A percentile compares a stretch with the other conserved stretches of the same genome.
Conservation (phyloP, 2,329 filamentous ascomycete species). For the Xylaria sp. region DNA sequence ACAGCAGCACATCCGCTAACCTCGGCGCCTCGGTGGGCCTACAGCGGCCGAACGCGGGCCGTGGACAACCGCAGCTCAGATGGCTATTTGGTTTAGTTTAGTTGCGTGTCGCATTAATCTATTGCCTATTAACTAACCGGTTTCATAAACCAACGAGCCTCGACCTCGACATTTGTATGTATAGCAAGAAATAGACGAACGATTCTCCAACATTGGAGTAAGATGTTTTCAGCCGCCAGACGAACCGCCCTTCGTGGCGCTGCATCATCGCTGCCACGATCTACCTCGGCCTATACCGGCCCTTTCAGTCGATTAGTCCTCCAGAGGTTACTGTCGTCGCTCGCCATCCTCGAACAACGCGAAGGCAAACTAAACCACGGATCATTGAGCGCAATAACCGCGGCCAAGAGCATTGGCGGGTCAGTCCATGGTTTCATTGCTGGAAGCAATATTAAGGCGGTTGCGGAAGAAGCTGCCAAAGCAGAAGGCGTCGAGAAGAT, state of each 20-base stretch:
- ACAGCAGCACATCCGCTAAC: conserved; percentile 7
- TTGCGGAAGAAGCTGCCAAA: conserved; percentile 86
- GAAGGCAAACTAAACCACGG: conserved; percentile 86
- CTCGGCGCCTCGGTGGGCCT: conserved; percentile 27
- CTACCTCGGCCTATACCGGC: conserved; percentile 46
- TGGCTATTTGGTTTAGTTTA: background rate
- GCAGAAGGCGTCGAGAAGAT: conserved; percentile 92
- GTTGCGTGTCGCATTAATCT: too few species aligned
- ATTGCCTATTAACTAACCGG: too few species aligned
- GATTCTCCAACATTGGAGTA: background rate
- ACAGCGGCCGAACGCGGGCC: conserved; percentile 32
- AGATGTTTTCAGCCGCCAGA: conserved; percentile 47
- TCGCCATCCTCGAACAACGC: conserved; percentile 91
- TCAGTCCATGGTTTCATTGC: conserved; percentile 88
- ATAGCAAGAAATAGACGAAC: background rate
- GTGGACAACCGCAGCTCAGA: conserved; percentile 36
- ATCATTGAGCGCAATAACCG: conserved; percentile 85
- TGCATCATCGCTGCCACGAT: conserved; percentile 39
- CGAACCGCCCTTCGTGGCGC: conserved; percentile 43
- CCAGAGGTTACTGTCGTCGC: conserved; percentile 80
- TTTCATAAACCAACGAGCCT: conserved; percentile 12
- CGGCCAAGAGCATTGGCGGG: conserved; percentile 86
- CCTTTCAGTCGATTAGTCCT: conserved; percentile 62
- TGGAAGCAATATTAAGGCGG: conserved; percentile 77
- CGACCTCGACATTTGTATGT: conserved; percentile 4